Evolutionary conservation across 2,329 filamentous ascomycete genomes (phyloP).

Genomic region (Microsporum ferrugineum): DNA sequence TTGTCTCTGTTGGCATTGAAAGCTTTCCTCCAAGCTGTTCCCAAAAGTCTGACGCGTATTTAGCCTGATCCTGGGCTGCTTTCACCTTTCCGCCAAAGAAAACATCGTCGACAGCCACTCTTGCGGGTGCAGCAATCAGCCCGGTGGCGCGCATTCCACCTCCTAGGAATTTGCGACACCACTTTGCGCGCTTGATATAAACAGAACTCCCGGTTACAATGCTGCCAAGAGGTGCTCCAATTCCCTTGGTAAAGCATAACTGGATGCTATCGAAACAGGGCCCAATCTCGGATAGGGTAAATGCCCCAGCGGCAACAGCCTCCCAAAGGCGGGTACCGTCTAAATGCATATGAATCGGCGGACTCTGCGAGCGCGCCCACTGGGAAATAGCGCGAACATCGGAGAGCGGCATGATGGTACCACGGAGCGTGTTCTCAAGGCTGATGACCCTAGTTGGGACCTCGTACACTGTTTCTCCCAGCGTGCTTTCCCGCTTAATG

Average conservation of each 20-base stretch:
- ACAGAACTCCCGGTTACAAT: slow-evolving; percentile 20
- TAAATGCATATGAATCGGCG: slow-evolving; percentile 18
- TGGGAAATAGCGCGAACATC: slow-evolving; percentile 20
- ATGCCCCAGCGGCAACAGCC: slow-evolving; percentile 18
- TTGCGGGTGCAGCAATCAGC: background rate
- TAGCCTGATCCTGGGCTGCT: background rate
- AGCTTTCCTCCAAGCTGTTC: background rate
- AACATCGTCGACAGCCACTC: background rate
- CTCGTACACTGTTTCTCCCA: slow-evolving; percentile 22
- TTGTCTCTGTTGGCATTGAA: background rate
- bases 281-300: slow-evolving; percentile 20
- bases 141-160: slow-evolving; percentile 23
- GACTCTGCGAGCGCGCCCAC: slow-evolving; percentile 16
- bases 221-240: slow-evolving; percentile 25
- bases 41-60: background rate
- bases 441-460: slow-evolving; percentile 23
- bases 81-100: background rate
- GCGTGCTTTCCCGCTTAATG: slow-evolving; percentile 20
- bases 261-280: slow-evolving; percentile 22
- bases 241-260: slow-evolving; percentile 24
- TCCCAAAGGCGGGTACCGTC: slow-evolving; percentile 25
- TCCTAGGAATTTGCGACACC: slow-evolving; percentile 23
- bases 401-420: slow-evolving; percentile 20
- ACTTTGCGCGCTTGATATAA: slow-evolving; percentile 21
- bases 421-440: slow-evolving; percentile 21